Percentiles rank a stretch among this genome's conserved stretches.
Evolutionary conservation across 768 basidiomycete species (phyloP).

Genomic region (Lentinula sp.): DNA sequence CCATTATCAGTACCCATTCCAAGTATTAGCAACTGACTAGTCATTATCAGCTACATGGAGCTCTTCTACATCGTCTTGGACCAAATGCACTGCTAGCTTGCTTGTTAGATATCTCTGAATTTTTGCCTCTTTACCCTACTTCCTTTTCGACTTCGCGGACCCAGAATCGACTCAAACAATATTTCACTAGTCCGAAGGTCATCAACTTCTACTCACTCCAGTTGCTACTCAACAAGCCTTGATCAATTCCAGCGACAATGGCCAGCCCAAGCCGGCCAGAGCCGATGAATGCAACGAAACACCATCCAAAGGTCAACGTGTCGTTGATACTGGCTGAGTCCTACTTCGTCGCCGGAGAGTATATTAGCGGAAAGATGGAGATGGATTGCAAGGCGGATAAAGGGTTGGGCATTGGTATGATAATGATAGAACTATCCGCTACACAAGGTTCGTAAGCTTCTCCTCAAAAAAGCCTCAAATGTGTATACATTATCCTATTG

Average conservation of each 20-base stretch:
- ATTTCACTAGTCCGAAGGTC: not conserved
- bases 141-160: not conserved
- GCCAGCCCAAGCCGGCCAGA: constrained; percentile 22
- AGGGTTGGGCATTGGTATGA: constrained; percentile 65
- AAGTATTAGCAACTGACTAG: too few species aligned
- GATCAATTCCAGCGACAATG: not conserved
- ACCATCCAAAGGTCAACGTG: constrained; percentile 76
- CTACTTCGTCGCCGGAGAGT: constrained; percentile 59
- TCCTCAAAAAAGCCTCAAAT: not conserved
- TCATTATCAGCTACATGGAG: not conserved
- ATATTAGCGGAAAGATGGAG: constrained; percentile 71
- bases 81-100: not conserved
- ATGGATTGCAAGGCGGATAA: constrained; percentile 74
- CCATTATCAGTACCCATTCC: too few species aligned
- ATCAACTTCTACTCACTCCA: not conserved
- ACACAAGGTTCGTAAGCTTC: constrained; percentile 50
- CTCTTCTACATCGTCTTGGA: not conserved
- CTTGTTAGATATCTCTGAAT: not conserved
- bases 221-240: not conserved
- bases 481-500: not conserved
- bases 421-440: constrained; percentile 75
- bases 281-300: constrained; percentile 79
- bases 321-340: constrained; percentile 53
- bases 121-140: not conserved
- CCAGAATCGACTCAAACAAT: not conserved